Conservation (phyloP, 805 yeast genomes). For the Starmera caribaea region DNA sequence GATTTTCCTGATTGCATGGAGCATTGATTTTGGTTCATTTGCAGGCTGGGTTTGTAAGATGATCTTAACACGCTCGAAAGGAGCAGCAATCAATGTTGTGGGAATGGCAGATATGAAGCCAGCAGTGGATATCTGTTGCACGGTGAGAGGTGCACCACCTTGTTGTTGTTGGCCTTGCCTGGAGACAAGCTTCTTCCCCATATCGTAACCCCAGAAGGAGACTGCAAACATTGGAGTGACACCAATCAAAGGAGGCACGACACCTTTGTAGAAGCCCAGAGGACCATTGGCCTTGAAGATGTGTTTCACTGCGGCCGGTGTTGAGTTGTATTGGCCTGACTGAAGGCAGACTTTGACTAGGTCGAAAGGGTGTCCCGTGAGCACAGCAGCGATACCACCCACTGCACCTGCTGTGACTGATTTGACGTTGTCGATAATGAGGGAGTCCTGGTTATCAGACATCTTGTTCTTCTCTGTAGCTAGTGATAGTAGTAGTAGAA, state of each 20-base stretch:
- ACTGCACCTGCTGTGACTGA: slow-evolving; percentile 91
- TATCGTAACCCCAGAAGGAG: slow-evolving; percentile 96
- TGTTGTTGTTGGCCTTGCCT: slow-evolving; percentile 24
- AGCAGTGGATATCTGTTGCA: slow-evolving; percentile 74
- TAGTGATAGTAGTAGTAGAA: too few species aligned
- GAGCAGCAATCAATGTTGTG: slow-evolving; percentile 94
- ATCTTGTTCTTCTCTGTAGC: too few species aligned
- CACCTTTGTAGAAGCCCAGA: slow-evolving; percentile 84
- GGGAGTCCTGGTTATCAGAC: too few species aligned
- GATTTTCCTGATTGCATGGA: slow-evolving; percentile 52
- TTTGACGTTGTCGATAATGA: slow-evolving; percentile 45
- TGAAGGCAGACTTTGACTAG: slow-evolving; percentile 87
- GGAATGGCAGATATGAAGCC: slow-evolving; percentile 94
- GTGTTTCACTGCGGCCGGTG: slow-evolving; percentile 56
- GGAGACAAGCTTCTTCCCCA: slow-evolving; percentile 72
- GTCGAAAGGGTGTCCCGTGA: slow-evolving; percentile 96
- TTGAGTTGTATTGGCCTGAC: slow-evolving; percentile 52
- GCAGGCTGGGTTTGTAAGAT: slow-evolving; percentile 70
- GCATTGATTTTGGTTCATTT: slow-evolving; percentile 30
- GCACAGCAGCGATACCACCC: slow-evolving; percentile 92
- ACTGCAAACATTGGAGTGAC: slow-evolving; percentile 99
- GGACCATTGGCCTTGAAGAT: slow-evolving; percentile 71
- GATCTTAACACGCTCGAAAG: slow-evolving; percentile 92
- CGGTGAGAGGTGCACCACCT: slow-evolving; percentile 34
- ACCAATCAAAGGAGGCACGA: slow-evolving; percentile 88